Evolutionary conservation across 2,329 filamentous ascomycete species (phyloP).

Genomic region (Mollisia scopiformis): DNA sequence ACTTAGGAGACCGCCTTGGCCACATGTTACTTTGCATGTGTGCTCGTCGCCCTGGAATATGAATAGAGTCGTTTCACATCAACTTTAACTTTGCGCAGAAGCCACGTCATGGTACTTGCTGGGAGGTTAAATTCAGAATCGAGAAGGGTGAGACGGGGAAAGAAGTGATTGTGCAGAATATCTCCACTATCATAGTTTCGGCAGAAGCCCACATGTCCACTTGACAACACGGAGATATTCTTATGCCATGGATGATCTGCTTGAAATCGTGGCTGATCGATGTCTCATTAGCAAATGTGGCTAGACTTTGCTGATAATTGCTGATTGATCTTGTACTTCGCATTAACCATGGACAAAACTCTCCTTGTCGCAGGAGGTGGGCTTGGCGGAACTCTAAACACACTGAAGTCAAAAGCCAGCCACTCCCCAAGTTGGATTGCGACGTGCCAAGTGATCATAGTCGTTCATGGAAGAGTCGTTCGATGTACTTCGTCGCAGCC

Average conservation of each 20-base stretch:
- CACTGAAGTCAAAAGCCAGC: neutral
- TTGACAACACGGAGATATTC: neutral
- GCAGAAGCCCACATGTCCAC: neutral
- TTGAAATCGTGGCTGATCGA: neutral
- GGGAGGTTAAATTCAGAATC: neutral
- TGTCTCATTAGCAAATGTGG: neutral
- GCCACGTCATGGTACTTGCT: neutral
- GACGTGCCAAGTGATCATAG: neutral
- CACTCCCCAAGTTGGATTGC: neutral
- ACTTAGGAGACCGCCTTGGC: neutral
- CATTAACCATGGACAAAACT: neutral
- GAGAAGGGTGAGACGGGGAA: neutral
- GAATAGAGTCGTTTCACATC: neutral
- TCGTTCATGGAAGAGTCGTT: neutral
- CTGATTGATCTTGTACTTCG: neutral
- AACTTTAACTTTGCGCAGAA: neutral
- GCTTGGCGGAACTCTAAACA: neutral
- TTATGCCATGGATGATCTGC: constrained; percentile 1
- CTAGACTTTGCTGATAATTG: neutral
- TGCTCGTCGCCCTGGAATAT: neutral
- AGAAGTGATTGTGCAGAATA: neutral
- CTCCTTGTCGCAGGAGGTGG: neutral
- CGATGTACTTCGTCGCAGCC: neutral
- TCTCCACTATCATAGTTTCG: neutral
- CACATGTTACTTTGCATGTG: neutral